phyloP scores from a whole-genome alignment of 805 yeast genomes.

The Cyberlindnera bimundalis region DNA sequence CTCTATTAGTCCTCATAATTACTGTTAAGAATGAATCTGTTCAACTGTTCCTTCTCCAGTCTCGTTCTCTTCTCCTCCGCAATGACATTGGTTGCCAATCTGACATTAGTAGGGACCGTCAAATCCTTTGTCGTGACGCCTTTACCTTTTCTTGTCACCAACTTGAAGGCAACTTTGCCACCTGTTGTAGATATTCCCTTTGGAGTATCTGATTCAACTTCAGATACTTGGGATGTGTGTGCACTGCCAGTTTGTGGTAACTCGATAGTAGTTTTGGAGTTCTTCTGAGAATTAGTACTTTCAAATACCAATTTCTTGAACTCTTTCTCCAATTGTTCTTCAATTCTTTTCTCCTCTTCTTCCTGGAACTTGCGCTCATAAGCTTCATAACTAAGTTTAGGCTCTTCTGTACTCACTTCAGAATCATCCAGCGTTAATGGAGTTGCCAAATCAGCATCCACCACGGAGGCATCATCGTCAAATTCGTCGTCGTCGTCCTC shows the following conservation, averaged over 20 bases:
- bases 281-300: slow-evolving; percentile 37
- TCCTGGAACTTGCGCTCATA: slow-evolving; percentile 35
- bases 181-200: slow-evolving; percentile 8
- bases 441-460: slow-evolving; percentile 23
- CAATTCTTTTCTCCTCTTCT: slow-evolving; percentile 44
- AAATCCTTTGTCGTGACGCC: slow-evolving; percentile 42
- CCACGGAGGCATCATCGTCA: slow-evolving; percentile 18
- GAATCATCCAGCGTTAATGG: slow-evolving; percentile 10
- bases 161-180: slow-evolving; percentile 42
- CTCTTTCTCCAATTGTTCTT: slow-evolving; percentile 54
- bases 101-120: slow-evolving; percentile 49
- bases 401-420: slow-evolving; percentile 29
- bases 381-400: slow-evolving; percentile 35
- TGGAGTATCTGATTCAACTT: slow-evolving; percentile 33
- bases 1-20: slow-evolving; percentile 29
- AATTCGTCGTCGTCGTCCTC: slow-evolving; percentile 20
- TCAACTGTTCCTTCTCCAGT: slow-evolving; percentile 54
- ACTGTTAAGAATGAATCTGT: slow-evolving; percentile 46
- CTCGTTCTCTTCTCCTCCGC: slow-evolving; percentile 48
- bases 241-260: slow-evolving; percentile 15
- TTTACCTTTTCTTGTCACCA: slow-evolving; percentile 54
- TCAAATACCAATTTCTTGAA: slow-evolving; percentile 51
- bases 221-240: slow-evolving; percentile 24
- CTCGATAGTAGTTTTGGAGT: slow-evolving; percentile 10
- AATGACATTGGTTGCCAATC: slow-evolving; percentile 49